Evolutionary conservation across 192 early-diverging fungal genomes (phyloP), one percentile per base, ranked within the genome.

Genomic region (Rhizophagus sp.): DNA sequence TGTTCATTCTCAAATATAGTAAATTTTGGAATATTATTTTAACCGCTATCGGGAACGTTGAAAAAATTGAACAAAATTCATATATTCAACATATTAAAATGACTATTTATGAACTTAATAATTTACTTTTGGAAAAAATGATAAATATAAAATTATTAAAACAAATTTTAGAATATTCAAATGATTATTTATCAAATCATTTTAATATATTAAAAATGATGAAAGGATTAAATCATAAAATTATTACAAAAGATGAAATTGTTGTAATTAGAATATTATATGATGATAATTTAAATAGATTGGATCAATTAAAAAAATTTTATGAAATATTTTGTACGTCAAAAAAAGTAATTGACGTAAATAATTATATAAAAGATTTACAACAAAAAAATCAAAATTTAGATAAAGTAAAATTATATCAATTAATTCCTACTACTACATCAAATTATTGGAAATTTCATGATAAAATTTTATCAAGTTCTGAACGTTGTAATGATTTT

Each of bases 401-500:
- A 25, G 33, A 22, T 1, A 34, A 33, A 22, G 2, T 77, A 63
- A 39, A 4, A n/a, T 50, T 65, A 12, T 25, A 77, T 17, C 17
- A 77, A 25, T 25, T 47, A 5, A 22, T 63, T n/a, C n/a, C n/a
- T n/a, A n/a, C n/a, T n/a, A n/a, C n/a, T 2, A 1, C 1, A 13
- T 24, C n/a, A 25, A n/a, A 62, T 1, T 39, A 41, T 44, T 77
- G 75, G 75, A 11, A 39, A 36, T 24, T 44, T 65, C 75, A 77
- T 77, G 4, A 65, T 17, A 24, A 44, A 44, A 47, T 24, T 15
- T 34, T 47, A 8, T 13, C 49, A 4, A 34, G 63, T 12, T 63
- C 63, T 2, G n/a, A 65, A 25, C 24, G 44, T n/a, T 22, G 36
- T 15, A 49, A 44, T 24, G 11, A 24, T 33, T 77, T 33, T 44